Base-by-base conservation (phyloP, 2,329 filamentous ascomycete species). In the Dryadomyces quercus-mongolicae region DNA sequence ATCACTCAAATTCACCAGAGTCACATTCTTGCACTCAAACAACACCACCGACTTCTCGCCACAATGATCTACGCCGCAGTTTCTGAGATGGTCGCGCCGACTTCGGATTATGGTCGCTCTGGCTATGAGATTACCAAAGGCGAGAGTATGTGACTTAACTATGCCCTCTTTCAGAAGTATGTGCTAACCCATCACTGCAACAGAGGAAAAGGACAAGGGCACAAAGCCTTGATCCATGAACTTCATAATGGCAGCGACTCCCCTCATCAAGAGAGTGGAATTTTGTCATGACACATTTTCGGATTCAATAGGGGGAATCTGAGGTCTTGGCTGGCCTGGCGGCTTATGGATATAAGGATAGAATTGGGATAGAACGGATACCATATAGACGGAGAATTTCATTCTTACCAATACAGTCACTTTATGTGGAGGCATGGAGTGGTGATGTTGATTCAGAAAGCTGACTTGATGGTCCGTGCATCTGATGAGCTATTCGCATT, bases 41-140 rank as follows among this genome's bases (percentile, higher is more conserved):
- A 31, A 31, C 18, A 18, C 20, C 44, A 20, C 5, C 16, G 4
- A 22, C 22, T 21, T 2, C n/a, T n/a, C 44, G 7, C 13, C 22
- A 48, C 25, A 5, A 48, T 48, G 45, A 15, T 16, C 18, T 5
- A 48, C 45, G 22, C 5, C 45, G 18, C 22, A 21, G 22, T 16
- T 48, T 15, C 16, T 4, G 16, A 31, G 21, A n/a, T 22, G 5
- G 15, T 10, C 5, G 45, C 13, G 44, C 44, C n/a, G 22, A 13
- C 20, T 3, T 21, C n/a, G 12, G 48, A 50, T 13, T 50, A 38
- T n/a, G 34, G 48, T 18, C 48, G 48, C n/a, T 50, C 48, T 40
- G 48, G 48, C 31, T 50, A 50, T 40, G 48, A 50, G n/a, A 50
- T 50, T 18, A 50, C 48, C 4, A 50, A 50, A 21, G 48, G 48